phyloP scores from a whole-genome alignment of 495 filamentous ascomycete species.

The Penicillium turbatum region DNA sequence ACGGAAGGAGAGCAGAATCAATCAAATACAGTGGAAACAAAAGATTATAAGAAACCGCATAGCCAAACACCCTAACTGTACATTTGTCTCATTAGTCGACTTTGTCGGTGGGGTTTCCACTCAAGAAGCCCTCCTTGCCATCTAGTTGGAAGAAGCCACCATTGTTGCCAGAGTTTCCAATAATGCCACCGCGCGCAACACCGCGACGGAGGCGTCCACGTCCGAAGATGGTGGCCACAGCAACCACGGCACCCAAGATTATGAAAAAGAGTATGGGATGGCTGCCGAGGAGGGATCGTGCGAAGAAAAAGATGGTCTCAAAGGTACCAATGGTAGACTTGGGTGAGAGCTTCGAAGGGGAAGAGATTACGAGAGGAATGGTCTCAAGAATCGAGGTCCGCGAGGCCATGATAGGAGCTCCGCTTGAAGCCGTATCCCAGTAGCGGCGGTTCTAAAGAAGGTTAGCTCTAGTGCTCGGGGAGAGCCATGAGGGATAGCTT shows the following conservation, averaged over 20 bases:
- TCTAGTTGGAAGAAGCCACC: slow-evolving; percentile 74
- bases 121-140: slow-evolving; percentile 67
- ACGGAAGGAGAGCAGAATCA: slow-evolving; percentile 21
- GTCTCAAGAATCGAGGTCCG: slow-evolving; percentile 95
- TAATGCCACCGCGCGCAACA: slow-evolving; percentile 41
- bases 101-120: slow-evolving; percentile 62
- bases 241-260: slow-evolving; percentile 49
- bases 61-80: slow-evolving; percentile 38
- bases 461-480: slow-evolving; percentile 25
- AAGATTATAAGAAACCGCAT: slow-evolving; percentile 25
- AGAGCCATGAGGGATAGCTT: slow-evolving; percentile 32
- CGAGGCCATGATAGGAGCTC: slow-evolving; percentile 79
- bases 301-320: slow-evolving; percentile 73
- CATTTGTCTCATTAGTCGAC: slow-evolving; percentile 60
- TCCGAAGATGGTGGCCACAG: slow-evolving; percentile 30
- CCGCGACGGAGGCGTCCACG: slow-evolving; percentile 34
- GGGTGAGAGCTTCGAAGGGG: slow-evolving; percentile 75
- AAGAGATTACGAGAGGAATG: slow-evolving; percentile 67
- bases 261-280: slow-evolving; percentile 71
- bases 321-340: slow-evolving; percentile 80
- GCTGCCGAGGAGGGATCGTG: slow-evolving; percentile 58
- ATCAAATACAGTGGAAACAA: slow-evolving; percentile 27
- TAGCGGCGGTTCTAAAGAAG: slow-evolving; percentile 72
- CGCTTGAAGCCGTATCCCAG: slow-evolving; percentile 89
- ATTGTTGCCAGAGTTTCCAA: slow-evolving; percentile 52